A percentile compares a stretch with the other conserved stretches of the same genome.
Conservation (phyloP, 2,329 filamentous ascomycete genomes). For the Huntiella decipiens region DNA sequence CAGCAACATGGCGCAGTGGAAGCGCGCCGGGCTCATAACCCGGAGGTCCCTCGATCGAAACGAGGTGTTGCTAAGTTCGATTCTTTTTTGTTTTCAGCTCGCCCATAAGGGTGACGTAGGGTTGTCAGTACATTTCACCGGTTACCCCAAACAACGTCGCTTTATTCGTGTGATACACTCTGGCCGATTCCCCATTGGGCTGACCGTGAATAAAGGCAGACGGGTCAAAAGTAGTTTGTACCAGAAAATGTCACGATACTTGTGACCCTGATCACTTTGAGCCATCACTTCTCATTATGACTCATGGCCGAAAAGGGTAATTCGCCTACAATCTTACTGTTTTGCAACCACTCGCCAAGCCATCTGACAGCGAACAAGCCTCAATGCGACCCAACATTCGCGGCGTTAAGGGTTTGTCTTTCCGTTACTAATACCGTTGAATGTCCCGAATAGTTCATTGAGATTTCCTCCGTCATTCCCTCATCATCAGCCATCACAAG, state of each 20-base stretch:
- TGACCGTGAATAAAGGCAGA: too few species aligned
- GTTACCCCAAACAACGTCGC: too few species aligned
- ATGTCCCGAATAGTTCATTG: neutral
- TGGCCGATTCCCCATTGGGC: too few species aligned
- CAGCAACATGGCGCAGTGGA: conserved; percentile 11
- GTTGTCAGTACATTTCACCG: too few species aligned
- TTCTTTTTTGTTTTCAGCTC: neutral
- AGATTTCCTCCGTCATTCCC: neutral
- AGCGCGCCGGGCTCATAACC: conserved; percentile 12
- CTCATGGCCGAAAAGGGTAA: conserved; percentile 2
- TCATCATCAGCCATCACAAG: conserved; percentile 8
- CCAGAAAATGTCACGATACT: neutral
- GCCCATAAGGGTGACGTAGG: too few species aligned
- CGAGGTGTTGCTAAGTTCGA: conserved; percentile 5
- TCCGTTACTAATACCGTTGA: neutral
- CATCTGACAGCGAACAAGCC: neutral
- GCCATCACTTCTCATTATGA: conserved; percentile 1
- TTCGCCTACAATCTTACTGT: neutral
- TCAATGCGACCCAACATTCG: too few species aligned
- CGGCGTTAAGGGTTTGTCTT: neutral
- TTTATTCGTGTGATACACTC: too few species aligned
- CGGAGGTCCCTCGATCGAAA: conserved; percentile 11
- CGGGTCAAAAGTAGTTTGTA: too few species aligned
- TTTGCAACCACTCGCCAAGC: neutral
- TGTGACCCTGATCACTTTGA: neutral